Evolutionary conservation across 192 early-diverging fungal genomes (phyloP).

Genomic region (Umbelopsis sp.): DNA sequence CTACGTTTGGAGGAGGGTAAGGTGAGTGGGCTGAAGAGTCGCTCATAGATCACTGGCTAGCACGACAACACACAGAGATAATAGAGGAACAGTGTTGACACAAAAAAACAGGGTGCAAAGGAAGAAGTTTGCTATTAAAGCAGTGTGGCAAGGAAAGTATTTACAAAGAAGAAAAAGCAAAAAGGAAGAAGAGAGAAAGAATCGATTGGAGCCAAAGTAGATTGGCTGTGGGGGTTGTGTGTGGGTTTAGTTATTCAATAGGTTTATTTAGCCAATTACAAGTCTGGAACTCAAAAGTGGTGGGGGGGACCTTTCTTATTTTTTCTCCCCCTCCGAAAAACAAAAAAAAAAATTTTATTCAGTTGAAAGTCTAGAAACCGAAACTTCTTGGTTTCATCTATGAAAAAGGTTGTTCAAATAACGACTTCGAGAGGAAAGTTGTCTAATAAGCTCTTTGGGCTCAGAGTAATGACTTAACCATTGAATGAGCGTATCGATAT

Average conservation of each 20-base stretch:
- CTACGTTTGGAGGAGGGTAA: background rate
- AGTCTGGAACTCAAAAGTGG: constrained; percentile 2
- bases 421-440: constrained; percentile 14
- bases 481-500: constrained; percentile 7
- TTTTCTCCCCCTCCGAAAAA: background rate
- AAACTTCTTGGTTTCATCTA: constrained; percentile 13
- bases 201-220: no score
- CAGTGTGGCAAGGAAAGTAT: background rate
- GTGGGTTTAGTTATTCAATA: constrained; percentile 3
- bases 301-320: background rate
- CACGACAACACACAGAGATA: background rate
- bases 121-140: background rate
- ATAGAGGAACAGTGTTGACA: no score
- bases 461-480: background rate
- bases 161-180: background rate
- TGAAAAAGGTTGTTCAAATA: background rate
- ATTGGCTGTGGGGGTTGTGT: background rate
- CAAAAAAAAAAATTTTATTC: constrained; percentile 1
- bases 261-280: background rate
- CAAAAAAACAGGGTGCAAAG: background rate
- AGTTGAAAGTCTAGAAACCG: constrained; percentile 1
- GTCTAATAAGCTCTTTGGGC: constrained; percentile 4
- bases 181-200: background rate
- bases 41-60: background rate
- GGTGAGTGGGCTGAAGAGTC: background rate